Evolutionary conservation across 352 stramenopile species (phyloP), one percentile per base, ranked within the genome.

Genomic region (Pythium aristosporum): DNA sequence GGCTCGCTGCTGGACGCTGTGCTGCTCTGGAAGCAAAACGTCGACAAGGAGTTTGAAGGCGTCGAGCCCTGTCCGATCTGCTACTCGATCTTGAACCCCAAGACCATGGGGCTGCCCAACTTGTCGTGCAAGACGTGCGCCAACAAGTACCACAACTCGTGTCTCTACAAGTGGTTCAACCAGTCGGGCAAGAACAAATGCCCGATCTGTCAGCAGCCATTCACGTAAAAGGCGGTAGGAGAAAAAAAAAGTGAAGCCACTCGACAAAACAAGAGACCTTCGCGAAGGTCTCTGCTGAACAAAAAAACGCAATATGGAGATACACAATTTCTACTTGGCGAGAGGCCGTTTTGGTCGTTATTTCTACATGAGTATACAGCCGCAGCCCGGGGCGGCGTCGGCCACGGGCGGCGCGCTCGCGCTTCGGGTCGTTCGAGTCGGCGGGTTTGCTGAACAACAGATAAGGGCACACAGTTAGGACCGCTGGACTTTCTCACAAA

Each of bases 151-250:
- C 91, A 97, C 79, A 94, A 94, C 72, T 91, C 85, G 69, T 97
- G 91, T 68, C 76, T 97, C 32, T 96, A 97, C 87, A 96, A 97
- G 79, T 97, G 91, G 89, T 97, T 97, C 74, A 95, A 94, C 74
- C 92, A 96, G 65, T 96, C 87, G 59, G 87, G 88, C 75, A 97
- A 97, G 77, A 96, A 96, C 84, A 96, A 95, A 73, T 97, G 91
- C 56, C 89, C 91, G 56, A 94, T 97, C 68, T 97, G 91, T 71
- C 88, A 96, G 74, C 89, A 97, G 72, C 85, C 88, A 2, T 97
- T 95, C 68, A 85, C 79, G 41, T 92, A 77, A 74, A 49, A n/a
- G 28, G n/a, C 44, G 44, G 28, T 50, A 50, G 44, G 21, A 11
- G n/a, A 25, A 21, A n/a, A 13, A 6, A 47, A 47, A 11, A 7